Conservation (phyloP, 1,139 yeast genomes). For the Eremothecium cymbalariae region DNA sequence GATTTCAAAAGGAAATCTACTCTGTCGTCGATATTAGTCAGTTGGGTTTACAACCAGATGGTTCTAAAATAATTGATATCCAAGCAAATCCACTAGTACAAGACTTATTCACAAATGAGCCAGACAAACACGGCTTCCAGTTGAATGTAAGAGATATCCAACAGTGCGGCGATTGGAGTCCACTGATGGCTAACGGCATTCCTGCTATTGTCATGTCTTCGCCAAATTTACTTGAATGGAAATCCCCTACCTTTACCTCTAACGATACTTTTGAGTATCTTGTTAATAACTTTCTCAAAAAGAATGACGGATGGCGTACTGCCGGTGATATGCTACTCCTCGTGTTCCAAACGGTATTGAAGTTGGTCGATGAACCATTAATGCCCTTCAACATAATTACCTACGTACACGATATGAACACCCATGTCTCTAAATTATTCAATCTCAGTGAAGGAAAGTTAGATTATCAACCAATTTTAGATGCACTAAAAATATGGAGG, state of each 20-base stretch:
- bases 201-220: conserved; percentile 44
- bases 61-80: conserved; percentile 51
- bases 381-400: conserved; percentile 58
- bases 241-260: conserved; percentile 57
- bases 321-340: conserved; percentile 54
- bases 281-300: conserved; percentile 31
- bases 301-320: conserved; percentile 49
- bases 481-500: conserved; percentile 32
- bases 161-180: conserved; percentile 58
- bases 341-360: conserved; percentile 45
- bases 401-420: conserved; percentile 41
- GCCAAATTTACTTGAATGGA: conserved; percentile 36
- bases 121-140: conserved; percentile 19
- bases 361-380: conserved; percentile 63
- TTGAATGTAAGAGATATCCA: conserved; percentile 31
- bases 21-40: conserved; percentile 60
- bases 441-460: conserved; percentile 28
- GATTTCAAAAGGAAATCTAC: conserved; percentile 53
- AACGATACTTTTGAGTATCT: conserved; percentile 58
- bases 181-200: conserved; percentile 48
- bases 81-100: conserved; percentile 63
- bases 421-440: conserved; percentile 44
- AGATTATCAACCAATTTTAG: conserved; percentile 27
- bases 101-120: conserved; percentile 27
- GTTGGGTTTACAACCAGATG: conserved; percentile 43